A percentile compares a stretch with the other conserved stretches of the same genome.
These are phyloP conservation scores for Scheffersomyces ergatensis DNA, from an alignment of 805 yeast genomes.

Conservation along the genomic window DNA sequence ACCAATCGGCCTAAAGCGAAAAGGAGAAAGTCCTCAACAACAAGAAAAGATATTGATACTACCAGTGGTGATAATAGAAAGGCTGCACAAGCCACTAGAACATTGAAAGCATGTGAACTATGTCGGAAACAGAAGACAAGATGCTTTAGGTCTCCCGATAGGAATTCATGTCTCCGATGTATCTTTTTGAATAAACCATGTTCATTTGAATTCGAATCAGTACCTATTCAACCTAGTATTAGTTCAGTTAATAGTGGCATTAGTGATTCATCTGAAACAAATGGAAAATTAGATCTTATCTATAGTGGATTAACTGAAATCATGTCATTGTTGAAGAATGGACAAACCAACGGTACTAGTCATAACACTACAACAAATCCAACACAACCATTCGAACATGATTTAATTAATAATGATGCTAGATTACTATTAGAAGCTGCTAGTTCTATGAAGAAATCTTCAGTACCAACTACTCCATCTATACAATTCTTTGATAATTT, in stretches of 20 bases:
- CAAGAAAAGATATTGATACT: not conserved
- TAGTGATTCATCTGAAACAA: not conserved
- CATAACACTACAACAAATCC: not conserved
- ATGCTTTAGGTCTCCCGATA: constrained; percentile 53
- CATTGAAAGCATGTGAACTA: constrained; percentile 51
- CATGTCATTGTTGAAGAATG: constrained; percentile 18
- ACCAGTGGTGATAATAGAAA: constrained; percentile 10
- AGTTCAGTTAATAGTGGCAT: not conserved
- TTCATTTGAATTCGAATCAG: constrained; percentile 37
- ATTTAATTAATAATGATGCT: constrained; percentile 17
- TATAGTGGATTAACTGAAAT: constrained; percentile 36
- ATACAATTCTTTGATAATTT: not conserved
- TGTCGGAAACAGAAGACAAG: constrained; percentile 61
- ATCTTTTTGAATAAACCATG: constrained; percentile 50
- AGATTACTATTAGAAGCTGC: constrained; percentile 25
- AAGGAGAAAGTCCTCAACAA: not conserved
- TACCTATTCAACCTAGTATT: not conserved
- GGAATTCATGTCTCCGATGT: constrained; percentile 57
- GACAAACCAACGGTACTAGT: not conserved
- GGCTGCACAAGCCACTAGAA: constrained; percentile 35
- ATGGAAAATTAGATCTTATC: constrained; percentile 27
- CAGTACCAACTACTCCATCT: constrained; percentile 2
- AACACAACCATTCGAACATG: not conserved
- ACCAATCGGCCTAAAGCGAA: not conserved
- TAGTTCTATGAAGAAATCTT: constrained; percentile 17